Evolutionary conservation across 192 early-diverging fungal species (phyloP).

Genomic region (Borealophlyctis nickersoniae): DNA sequence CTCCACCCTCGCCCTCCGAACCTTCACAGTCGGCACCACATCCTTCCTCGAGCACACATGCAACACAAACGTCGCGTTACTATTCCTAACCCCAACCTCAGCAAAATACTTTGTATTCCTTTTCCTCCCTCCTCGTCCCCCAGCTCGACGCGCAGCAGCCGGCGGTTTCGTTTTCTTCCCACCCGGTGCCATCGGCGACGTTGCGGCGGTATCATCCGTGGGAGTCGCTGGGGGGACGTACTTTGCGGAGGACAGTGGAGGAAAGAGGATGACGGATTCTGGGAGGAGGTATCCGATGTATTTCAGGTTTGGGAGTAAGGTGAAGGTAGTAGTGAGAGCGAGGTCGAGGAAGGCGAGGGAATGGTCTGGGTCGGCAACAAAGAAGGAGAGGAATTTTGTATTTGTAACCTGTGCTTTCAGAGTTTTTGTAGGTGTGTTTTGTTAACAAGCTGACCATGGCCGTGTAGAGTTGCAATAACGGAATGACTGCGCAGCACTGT

Average conservation of each 20-base stretch:
- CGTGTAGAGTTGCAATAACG: no score
- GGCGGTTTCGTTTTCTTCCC: background rate
- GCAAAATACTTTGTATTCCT: constrained; percentile 33
- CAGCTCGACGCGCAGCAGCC: background rate
- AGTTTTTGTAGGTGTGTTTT: background rate
- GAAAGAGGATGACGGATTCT: constrained; percentile 37
- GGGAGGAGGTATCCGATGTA: constrained; percentile 48
- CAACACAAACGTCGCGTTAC: constrained; percentile 28
- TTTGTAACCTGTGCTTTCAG: constrained; percentile 33
- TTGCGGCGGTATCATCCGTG: constrained; percentile 3
- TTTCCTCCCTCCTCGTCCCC: background rate
- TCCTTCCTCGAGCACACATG: constrained; percentile 42
- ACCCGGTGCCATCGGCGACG: background rate
- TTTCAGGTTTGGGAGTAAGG: constrained; percentile 27
- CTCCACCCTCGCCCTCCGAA: constrained; percentile 49
- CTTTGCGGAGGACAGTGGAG: constrained; percentile 36
- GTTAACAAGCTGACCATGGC: no score
- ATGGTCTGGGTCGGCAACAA: constrained; percentile 33
- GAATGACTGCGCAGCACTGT: constrained; percentile 1
- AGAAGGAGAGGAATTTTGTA: constrained; percentile 44
- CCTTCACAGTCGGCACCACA: constrained; percentile 37
- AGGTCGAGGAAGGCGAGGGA: constrained; percentile 32
- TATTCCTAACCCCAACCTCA: constrained; percentile 28
- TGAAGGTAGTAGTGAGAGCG: constrained; percentile 29
- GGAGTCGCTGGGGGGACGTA: constrained; percentile 12